Evolutionary conservation across 2,329 filamentous ascomycete species (phyloP), one percentile per base, ranked within the genome.

Genomic region (Aspergillus hiratsukae): DNA sequence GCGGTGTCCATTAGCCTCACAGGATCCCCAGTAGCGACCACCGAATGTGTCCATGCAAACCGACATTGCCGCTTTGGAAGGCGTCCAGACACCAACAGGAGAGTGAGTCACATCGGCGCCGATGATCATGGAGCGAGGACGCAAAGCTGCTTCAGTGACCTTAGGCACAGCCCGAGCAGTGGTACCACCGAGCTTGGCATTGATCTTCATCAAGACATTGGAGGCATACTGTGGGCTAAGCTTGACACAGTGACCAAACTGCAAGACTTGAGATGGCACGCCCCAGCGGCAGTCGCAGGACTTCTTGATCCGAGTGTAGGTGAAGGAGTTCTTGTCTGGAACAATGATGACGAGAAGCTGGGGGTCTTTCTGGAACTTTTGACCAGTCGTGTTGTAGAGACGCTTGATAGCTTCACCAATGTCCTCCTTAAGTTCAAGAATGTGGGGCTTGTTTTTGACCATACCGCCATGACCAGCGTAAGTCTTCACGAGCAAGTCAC

Each of bases 131-230:
- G 91, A 94, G 0, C 61, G 64, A 49, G 72, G 67, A 51, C 72
- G 67, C 23, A 74, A 48, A 11, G 74, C 66, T 66, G 73, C 52
- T 60, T 69, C 40, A 67, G 69, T 48, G 71, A 79, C 52, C 77
- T 69, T 70, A 2, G 75, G 69, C n/a, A 79, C 65, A 2, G 78
- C 79, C 51, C 78, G 73, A 58, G 76, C 86, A 1, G 91, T 97
- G 0, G 84, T 82, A 5, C 94, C 94, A 14, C 94, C 94, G 2
- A 99, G 82, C 78, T 99, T 99, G 3, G 90, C 89, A 66, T 99
- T 97, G 62, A 99, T 86, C 78, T 99, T 99, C 90, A 99, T 94
- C 61, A 86, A 83, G 0, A 99, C 91, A 60, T 99, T 99, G 1
- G 90, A 94, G 66, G 90, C 88, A 74, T 97, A 97, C 66, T 99